Evolutionary conservation across 1,284 basidiomycete genomes (phyloP), one percentile per base, ranked within the genome.

Genomic region (Ceratobasidium sp.): DNA sequence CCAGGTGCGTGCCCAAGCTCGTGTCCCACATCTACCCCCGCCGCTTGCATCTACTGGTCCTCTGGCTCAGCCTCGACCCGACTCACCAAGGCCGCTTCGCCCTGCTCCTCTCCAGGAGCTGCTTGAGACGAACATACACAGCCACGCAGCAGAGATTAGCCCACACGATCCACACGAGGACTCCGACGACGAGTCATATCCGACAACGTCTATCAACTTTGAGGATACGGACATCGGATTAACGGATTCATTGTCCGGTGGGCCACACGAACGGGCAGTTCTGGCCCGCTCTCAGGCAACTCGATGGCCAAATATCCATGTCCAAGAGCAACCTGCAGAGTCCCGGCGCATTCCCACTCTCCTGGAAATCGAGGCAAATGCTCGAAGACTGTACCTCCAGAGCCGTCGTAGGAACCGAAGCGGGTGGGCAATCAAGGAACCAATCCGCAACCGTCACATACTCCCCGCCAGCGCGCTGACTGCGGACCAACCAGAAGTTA

Each of bases 61-160:
- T 19, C 22, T 34, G 22, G 22, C 25, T 29, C 56, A 32, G 56
- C 32, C 22, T 9, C 56, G 17, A 57, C 32, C 22, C 56, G 9
- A 29, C 56, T 57, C 9, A 9, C 56, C 56, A 32, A n/a, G 25
- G 29, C 17, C 32, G 15, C 19, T 40, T 32, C 17, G 25, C 56
- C 32, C 56, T 13, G 56, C 56, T 11, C 56, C 56, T 25, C 22
- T 57, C 56, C 56, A 57, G 22, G 25, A 57, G 56, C 56, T 57
- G 32, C 56, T 34, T 19, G 56, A 32, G 56, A 11, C 25, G 11
- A 57, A 29, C 25, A 57, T 34, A 8, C 22, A 19, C 32, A 34
- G 56, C 19, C 56, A 57, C 56, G 11, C 49, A 51, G 17, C 17
- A 19, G 49, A 51, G 19, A 25, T 34, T 51, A 51, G 49, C 49